Percentiles rank a stretch among this genome's conserved stretches.
Evolutionary conservation across 73 alveolate species (phyloP).

Genomic region (Paramecium caudatum): DNA sequence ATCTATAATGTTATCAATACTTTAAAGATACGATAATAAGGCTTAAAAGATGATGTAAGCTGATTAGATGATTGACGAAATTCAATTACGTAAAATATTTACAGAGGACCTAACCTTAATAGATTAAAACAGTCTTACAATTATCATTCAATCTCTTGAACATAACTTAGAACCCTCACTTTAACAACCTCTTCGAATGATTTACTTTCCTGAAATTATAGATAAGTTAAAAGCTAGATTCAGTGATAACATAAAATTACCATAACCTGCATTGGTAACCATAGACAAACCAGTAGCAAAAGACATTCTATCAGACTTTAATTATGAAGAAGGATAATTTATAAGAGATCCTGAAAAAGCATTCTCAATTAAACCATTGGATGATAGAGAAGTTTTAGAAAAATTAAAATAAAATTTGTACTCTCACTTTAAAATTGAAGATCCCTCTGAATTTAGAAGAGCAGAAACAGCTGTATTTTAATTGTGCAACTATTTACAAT

Average conservation of each 20-base stretch:
- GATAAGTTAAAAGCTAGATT: conserved; percentile 41
- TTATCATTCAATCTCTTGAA: conserved; percentile 19
- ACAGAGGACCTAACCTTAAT: neutral
- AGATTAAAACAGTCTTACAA: conserved; percentile 11
- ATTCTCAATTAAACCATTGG: conserved; percentile 1
- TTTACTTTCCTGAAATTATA: conserved; percentile 1
- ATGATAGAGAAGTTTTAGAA: conserved; percentile 55
- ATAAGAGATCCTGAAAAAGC: conserved; percentile 44
- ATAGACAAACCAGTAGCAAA: neutral
- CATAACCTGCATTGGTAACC: neutral
- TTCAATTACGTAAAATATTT: conserved; percentile 16
- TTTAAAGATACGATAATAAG: neutral
- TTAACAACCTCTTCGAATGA: conserved; percentile 15
- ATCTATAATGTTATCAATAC: neutral
- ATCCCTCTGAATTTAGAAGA: neutral
- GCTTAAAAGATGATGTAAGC: conserved; percentile 38
- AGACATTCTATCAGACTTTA: neutral
- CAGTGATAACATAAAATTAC: conserved; percentile 19
- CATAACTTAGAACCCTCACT: neutral
- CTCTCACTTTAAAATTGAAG: neutral
- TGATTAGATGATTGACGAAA: conserved; percentile 52
- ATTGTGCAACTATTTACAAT: neutral
- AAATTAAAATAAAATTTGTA: neutral
- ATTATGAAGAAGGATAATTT: conserved; percentile 13
- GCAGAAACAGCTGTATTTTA: conserved; percentile 13